Evolutionary conservation across 2,329 filamentous ascomycete species (phyloP).

Genomic region (Colletotrichum sp.): DNA sequence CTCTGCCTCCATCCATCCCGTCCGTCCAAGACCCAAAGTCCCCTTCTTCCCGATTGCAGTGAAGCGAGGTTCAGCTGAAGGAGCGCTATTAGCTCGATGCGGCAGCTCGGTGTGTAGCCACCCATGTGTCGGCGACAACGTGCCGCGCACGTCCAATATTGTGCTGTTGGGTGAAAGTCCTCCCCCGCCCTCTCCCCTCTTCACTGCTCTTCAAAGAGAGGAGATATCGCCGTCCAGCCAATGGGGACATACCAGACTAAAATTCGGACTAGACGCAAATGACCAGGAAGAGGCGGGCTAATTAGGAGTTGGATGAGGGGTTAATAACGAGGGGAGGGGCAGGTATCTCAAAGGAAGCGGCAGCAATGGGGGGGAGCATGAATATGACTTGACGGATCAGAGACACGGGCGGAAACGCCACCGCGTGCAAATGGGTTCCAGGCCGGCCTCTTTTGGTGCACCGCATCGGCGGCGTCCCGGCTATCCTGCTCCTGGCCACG

Average conservation of each 20-base stretch:
- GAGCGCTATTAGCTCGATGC: not conserved
- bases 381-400: not conserved
- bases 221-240: not conserved
- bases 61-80: not conserved
- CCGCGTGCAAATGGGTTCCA: not conserved
- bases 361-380: not conserved
- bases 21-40: not conserved
- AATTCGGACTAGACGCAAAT: not conserved
- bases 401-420: not conserved
- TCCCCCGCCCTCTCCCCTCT: not conserved
- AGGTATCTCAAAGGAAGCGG: not conserved
- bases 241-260: not conserved
- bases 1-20: not conserved
- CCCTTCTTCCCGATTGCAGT: not conserved
- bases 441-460: not conserved
- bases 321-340: not conserved
- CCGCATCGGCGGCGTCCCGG: not conserved
- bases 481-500: not conserved
- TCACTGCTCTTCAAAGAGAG: not conserved
- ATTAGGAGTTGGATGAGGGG: not conserved
- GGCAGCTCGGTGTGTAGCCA: not conserved
- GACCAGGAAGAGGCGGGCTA: not conserved
- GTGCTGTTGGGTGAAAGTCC: not conserved
- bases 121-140: not conserved
- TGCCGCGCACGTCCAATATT: not conserved